Conservation (phyloP, 371 early-diverging fungal genomes). For the Batkoa obscura region DNA sequence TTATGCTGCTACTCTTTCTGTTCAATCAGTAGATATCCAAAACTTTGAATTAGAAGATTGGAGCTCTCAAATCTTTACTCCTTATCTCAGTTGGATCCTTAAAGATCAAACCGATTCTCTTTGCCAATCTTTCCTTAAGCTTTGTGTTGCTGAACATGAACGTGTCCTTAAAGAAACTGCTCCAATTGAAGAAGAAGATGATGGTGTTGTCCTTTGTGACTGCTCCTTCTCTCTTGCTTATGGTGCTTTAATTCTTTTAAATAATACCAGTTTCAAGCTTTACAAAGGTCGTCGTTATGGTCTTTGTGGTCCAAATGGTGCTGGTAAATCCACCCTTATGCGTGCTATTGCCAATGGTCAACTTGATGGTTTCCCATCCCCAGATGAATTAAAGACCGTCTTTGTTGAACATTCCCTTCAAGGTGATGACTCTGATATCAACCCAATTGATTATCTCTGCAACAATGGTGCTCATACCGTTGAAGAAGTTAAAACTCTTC, state of each 20-base stretch:
- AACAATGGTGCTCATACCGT: conserved; percentile 11
- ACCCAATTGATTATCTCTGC: conserved; percentile 40
- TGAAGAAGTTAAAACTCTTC: conserved; percentile 28
- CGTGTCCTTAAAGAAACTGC: conserved; percentile 25
- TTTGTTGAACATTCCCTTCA: conserved; percentile 63
- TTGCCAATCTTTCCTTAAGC: conserved; percentile 14
- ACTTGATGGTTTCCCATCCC: conserved; percentile 63
- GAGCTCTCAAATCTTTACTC: conserved; percentile 21
- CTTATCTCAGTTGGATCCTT: conserved; percentile 34
- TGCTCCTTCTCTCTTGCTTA: conserved; percentile 68
- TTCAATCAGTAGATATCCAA: conserved; percentile 29
- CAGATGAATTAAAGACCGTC: conserved; percentile 45
- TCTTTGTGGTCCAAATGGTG: conserved; percentile 73
- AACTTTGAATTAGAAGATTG: conserved; percentile 26
- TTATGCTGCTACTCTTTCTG: conserved; percentile 23
- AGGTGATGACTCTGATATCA: conserved; percentile 47
- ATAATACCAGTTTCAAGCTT: conserved; percentile 52
- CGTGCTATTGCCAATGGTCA: conserved; percentile 60
- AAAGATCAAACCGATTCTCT: conserved; percentile 14
- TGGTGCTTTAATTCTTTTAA: conserved; percentile 64
- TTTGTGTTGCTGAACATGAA: conserved; percentile 21
- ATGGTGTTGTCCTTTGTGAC: conserved; percentile 58
- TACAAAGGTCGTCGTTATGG: conserved; percentile 69
- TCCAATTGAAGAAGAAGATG: conserved; percentile 37
- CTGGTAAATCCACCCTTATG: conserved; percentile 82